Base-by-base conservation (phyloP, 306 rosid species). In the Arachis hypogaea region DNA sequence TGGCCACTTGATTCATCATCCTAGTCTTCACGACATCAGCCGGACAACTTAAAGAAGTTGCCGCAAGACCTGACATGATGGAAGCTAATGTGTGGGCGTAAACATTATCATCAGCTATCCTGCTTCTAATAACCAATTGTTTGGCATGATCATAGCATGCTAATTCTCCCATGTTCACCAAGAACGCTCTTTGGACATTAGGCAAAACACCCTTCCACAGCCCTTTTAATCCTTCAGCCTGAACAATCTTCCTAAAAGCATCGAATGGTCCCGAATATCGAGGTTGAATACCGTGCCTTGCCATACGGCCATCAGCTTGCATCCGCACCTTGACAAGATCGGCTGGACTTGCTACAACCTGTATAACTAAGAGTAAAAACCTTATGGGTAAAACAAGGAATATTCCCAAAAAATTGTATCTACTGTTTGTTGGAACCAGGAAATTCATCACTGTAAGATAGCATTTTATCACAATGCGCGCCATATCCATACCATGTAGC, bases 261-360 rank as follows among this genome's bases (percentile, higher is more conserved):
- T 94, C 88, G 29, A 86, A 66, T 41, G 90, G 77, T n/a, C 97
- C 96, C 0, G 79, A 82, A 83, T 94, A 94, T 74, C 94, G 76
- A 60, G 90, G 97, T 77, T 78, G 83, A 58, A 85, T 81, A 78
- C 86, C 92, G 74, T 81, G 90, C 83, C 85, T 79, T 70, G 40
- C 84, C 85, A 84, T 63, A 7, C 75, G 86, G 22, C 97, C 88
- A 66, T 91, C 97, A 2, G 94, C 92, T 85, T 91, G 97, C 96
- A 94, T 86, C 82, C 98, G 86, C 81, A 94, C 97, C 86, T 94
- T 94, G 54, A 88, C 89, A 82, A 94, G 98, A 88, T 91, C 96
- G 33, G 96, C 94, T 16, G 97, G 98, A 83, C 97, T 94, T 57
- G 96, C 97, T 77, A 94, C 87, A 72, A 91, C 52, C 97, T 91